phyloP scores from a whole-genome alignment of 192 early-diverging fungal genomes.

The Linderina pennispora region DNA sequence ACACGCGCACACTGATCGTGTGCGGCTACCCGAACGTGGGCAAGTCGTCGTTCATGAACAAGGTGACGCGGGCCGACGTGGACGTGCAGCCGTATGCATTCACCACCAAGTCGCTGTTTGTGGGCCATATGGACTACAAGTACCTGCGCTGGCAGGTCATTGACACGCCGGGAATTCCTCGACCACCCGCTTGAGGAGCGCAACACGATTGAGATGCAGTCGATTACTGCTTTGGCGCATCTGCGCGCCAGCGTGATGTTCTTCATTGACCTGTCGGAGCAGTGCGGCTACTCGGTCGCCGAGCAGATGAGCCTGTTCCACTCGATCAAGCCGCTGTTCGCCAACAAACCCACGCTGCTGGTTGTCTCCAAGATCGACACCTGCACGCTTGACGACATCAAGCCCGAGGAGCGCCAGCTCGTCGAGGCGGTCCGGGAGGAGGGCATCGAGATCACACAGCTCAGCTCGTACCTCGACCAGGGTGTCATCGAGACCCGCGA shows the following conservation, averaged over 20 bases:
- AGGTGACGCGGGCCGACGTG: conserved; percentile 97
- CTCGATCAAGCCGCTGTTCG: conserved; percentile 96
- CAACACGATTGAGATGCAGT: conserved; percentile 99
- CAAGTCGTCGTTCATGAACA: conserved; percentile 98
- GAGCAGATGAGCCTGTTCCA: conserved; percentile 89
- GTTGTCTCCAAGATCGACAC: conserved; percentile 97
- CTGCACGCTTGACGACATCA: conserved; percentile 72
- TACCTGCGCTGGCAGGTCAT: conserved; percentile 99
- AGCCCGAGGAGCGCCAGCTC: conserved; percentile 61
- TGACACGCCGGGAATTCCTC: conserved; percentile 98
- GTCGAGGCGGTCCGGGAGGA: conserved; percentile 68
- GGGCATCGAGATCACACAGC: conserved; percentile 69
- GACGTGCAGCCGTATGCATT: conserved; percentile 99
- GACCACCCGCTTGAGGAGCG: conserved; percentile 99
- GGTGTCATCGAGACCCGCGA: conserved; percentile 98
- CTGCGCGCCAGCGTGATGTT: conserved; percentile 92
- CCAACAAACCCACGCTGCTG: conserved; percentile 94
- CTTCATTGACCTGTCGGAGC: conserved; percentile 97
- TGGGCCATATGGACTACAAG: conserved; percentile 99
- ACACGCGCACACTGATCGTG: conserved; percentile 96
- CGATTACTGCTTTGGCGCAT: conserved; percentile 98
- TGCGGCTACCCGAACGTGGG: conserved; percentile 99
- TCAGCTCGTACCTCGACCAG: conserved; percentile 89
- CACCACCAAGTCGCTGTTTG: conserved; percentile 99
- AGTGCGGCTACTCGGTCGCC: conserved; percentile 94